A percentile compares a stretch with the other conserved stretches of the same genome.
Evolutionary conservation across 2,329 filamentous ascomycete genomes (phyloP).

Genomic region (Aspergillus oerlinghausenensis): DNA sequence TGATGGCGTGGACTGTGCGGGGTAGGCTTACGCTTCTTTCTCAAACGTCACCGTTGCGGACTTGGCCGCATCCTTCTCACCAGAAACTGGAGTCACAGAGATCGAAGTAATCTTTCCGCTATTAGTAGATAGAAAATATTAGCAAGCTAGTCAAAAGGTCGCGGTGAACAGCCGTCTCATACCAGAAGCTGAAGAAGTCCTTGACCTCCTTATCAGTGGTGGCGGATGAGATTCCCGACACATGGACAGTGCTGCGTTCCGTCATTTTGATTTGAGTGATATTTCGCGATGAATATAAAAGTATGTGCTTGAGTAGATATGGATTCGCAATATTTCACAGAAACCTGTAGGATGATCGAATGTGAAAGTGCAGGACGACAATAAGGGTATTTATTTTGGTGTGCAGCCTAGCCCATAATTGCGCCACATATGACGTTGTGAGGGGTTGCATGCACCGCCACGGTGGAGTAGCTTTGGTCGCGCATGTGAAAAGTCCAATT

Average conservation of each 20-base stretch:
- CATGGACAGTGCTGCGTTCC: conserved; percentile 65
- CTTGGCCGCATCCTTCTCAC: conserved; percentile 60
- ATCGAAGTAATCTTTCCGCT: conserved; percentile 89
- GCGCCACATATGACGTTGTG: conserved; percentile 35
- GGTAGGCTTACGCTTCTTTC: conserved; percentile 66
- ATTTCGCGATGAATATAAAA: background rate
- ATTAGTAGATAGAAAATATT: conserved; percentile 3
- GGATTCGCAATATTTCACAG: background rate
- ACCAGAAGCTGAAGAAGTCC: conserved; percentile 98
- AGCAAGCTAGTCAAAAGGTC: background rate
- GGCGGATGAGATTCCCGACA: conserved; percentile 78
- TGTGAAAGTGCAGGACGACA: conserved; percentile 1
- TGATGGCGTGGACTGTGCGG: conserved; percentile 18
- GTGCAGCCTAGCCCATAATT: conserved; percentile 8
- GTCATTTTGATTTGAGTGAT: conserved; percentile 46
- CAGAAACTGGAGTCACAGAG: conserved; percentile 62
- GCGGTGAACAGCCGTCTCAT: conserved; percentile 39
- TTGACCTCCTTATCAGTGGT: conserved; percentile 87
- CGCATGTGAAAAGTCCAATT: conserved; percentile 7
- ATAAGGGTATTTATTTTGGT: conserved; percentile 12
- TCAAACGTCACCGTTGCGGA: conserved; percentile 92
- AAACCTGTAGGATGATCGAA: background rate
- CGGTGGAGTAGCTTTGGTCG: conserved; percentile 10
- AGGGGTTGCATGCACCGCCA: conserved; percentile 24
- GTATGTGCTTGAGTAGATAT: background rate